Evolutionary conservation across 2,329 filamentous ascomycete species (phyloP).

Genomic region (Paecilomyces sp.): DNA sequence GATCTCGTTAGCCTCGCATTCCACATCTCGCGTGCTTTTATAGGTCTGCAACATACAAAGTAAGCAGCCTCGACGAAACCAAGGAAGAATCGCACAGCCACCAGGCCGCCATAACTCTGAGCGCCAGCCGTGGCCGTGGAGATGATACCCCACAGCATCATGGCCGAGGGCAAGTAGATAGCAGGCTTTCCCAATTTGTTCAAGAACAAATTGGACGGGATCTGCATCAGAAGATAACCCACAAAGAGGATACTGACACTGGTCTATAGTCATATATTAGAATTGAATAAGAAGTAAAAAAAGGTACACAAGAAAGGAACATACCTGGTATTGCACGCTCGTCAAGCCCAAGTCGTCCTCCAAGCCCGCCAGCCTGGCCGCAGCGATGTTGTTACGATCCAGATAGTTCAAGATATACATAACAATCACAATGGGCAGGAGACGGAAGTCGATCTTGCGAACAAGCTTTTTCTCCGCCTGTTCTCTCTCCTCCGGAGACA

Average conservation of each 20-base stretch:
- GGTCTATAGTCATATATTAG: slow-evolving; percentile 19
- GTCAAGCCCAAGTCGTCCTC: slow-evolving; percentile 39
- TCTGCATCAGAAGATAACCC: slow-evolving; percentile 59
- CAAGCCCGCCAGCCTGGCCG: slow-evolving; percentile 44
- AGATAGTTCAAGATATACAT: slow-evolving; percentile 75
- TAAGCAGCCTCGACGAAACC: slow-evolving; percentile 29
- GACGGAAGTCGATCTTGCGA: slow-evolving; percentile 62
- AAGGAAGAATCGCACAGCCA: slow-evolving; percentile 40
- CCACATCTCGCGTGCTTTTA: neutral
- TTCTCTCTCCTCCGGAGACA: slow-evolving; percentile 47
- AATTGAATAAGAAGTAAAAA: too few relatives aligned
- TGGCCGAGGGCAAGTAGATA: slow-evolving; percentile 46
- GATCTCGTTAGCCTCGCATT: neutral
- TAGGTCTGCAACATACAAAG: slow-evolving; percentile 34
- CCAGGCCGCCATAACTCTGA: slow-evolving; percentile 44
- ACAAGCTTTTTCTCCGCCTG: slow-evolving; percentile 53
- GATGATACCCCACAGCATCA: slow-evolving; percentile 57
- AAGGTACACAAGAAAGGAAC: neutral
- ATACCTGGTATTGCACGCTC: slow-evolving; percentile 28
- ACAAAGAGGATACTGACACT: slow-evolving; percentile 44
- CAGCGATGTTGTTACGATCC: slow-evolving; percentile 53
- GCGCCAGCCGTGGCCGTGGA: slow-evolving; percentile 37
- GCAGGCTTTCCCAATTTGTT: slow-evolving; percentile 47
- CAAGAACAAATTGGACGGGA: slow-evolving; percentile 43
- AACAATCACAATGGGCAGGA: slow-evolving; percentile 63